Evolutionary conservation across 2,329 filamentous ascomycete genomes (phyloP).

Genomic region (Esteya vermicola): DNA sequence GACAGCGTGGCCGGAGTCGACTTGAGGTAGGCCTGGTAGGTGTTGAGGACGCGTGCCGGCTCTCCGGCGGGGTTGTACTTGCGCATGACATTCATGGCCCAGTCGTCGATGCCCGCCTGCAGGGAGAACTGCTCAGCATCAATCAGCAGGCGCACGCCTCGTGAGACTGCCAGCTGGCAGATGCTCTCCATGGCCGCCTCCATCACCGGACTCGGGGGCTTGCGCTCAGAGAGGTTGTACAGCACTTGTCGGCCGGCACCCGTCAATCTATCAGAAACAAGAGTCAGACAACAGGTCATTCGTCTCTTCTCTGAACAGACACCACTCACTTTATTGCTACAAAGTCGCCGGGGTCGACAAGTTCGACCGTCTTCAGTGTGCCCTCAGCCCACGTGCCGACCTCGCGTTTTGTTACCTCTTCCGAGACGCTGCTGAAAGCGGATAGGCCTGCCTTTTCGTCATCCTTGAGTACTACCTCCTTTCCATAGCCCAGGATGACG

Average conservation of each 20-base stretch:
- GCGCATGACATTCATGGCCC: slow-evolving; percentile 64
- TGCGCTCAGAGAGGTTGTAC: slow-evolving; percentile 46
- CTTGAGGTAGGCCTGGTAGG: slow-evolving; percentile 68
- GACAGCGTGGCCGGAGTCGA: slow-evolving; percentile 40
- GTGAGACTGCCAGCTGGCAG: slow-evolving; percentile 55
- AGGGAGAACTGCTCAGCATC: slow-evolving; percentile 75
- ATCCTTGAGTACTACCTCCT: slow-evolving; percentile 60
- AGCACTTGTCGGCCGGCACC: slow-evolving; percentile 66
- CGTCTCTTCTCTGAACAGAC: not conserved
- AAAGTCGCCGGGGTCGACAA: slow-evolving; percentile 58
- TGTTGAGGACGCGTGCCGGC: slow-evolving; percentile 62
- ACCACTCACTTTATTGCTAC: slow-evolving; percentile 45
- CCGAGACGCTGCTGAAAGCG: slow-evolving; percentile 29
- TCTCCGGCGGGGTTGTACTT: slow-evolving; percentile 55
- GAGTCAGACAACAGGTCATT: not conserved
- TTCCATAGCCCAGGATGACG: slow-evolving; percentile 73
- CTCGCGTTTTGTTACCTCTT: slow-evolving; percentile 38
- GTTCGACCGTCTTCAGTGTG: slow-evolving; percentile 56
- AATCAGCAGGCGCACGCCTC: slow-evolving; percentile 62
- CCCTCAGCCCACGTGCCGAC: slow-evolving; percentile 59
- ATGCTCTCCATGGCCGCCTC: slow-evolving; percentile 57
- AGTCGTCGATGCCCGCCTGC: slow-evolving; percentile 67
- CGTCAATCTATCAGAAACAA: slow-evolving; percentile 44
- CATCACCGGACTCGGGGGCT: slow-evolving; percentile 50
- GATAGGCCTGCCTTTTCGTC: slow-evolving; percentile 31